Evolutionary conservation across 306 rosid species (phyloP), one percentile per base, ranked within the genome.

Genomic region (Vicia sativa): DNA sequence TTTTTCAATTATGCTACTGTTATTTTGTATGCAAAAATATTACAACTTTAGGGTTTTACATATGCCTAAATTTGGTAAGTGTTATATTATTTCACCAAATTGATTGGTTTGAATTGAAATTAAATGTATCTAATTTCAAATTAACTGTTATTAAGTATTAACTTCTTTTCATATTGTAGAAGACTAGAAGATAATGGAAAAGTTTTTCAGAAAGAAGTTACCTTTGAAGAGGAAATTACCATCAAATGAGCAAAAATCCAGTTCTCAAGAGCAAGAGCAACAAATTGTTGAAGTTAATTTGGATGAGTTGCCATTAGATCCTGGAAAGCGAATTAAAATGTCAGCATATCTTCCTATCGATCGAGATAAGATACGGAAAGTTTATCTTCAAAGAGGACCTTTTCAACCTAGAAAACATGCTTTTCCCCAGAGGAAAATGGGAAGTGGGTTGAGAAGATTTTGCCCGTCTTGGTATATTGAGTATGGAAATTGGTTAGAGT

Each of bases 381-480:
- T 31, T 13, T 57, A 57, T 57, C 7, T 57, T n/a, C 42, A n/a
- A 57, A 57, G 25, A 60, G 46, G 63, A 57, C 63, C 63, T 0
- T 57, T 29, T n/a, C 63, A 57, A 13, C 67, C 67, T 61, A 61
- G 31, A 5, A 41, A 61, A 61, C 67, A 61, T n/a, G 18, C 45
- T 18, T 61, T 61, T 61, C 67, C 67, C 6, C 67, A 39, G 13
- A 61, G 49, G 0, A 38, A 61, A 38, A 37, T 61, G 6, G 49
- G 67, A 11, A 37, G 31, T 34, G 38, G 48, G 10, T 38, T 60
- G 37, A 60, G 66, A 18, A 60, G 66, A 35, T 60, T 60, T 60
- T 60, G 46, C 9, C 66, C 66, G 5, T 60, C 66, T 37, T 60
- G 62, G 62, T 55, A 26, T 55, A 55, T 55, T 55, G 62, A 55